Evolutionary conservation across 164 flowering plant species (phyloP).

Genomic region (Magnolia kwangsiensis): DNA sequence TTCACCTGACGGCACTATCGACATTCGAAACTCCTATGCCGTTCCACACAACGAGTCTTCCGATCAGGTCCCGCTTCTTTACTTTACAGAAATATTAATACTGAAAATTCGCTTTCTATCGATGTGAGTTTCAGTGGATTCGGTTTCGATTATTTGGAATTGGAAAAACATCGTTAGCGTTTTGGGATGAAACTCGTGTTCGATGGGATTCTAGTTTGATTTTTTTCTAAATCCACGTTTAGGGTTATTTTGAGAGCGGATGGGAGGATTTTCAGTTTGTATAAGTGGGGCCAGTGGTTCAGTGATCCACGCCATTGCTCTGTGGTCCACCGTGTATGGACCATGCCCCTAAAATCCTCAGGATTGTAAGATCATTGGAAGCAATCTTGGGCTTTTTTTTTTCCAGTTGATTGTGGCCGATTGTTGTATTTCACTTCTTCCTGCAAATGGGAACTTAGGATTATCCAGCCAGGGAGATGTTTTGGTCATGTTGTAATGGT

Average conservation of each 20-base stretch:
- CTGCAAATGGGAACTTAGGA: background rate
- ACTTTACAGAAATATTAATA: background rate
- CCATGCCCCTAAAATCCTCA: background rate
- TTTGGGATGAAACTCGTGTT: too few species aligned
- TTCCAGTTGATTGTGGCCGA: background rate
- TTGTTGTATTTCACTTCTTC: background rate
- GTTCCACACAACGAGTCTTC: constrained; percentile 91
- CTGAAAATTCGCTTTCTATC: background rate
- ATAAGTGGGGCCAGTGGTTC: background rate
- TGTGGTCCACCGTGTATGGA: background rate
- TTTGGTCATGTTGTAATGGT: too few species aligned
- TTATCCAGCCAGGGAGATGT: too few species aligned
- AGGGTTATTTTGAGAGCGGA: background rate
- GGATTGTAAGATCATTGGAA: background rate
- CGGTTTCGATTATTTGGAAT: background rate
- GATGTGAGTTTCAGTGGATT: background rate
- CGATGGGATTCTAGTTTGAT: too few species aligned
- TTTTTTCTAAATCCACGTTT: background rate
- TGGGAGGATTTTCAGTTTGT: background rate
- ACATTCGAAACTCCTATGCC: constrained; percentile 84
- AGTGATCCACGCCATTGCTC: background rate
- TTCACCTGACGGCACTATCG: constrained; percentile 83
- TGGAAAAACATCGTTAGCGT: background rate
- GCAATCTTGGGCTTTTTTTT: background rate
- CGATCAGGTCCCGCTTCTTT: constrained; percentile 51